Evolutionary conservation across 2,329 filamentous ascomycete species (phyloP), one percentile per base, ranked within the genome.

Genomic region (Colletotrichum acutatum): DNA sequence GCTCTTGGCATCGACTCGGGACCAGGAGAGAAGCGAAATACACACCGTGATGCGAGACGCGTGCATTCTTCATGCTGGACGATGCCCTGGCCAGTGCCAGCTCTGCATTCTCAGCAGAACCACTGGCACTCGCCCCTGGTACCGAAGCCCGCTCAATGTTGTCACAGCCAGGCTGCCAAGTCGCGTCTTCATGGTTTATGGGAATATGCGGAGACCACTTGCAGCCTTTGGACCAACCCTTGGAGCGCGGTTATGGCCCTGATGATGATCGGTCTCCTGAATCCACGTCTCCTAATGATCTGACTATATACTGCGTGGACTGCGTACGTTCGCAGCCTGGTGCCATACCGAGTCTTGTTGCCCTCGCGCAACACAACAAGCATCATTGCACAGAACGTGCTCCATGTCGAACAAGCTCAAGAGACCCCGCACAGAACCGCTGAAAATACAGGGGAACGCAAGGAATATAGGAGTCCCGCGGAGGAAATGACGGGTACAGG

Each of bases 141-240:
- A n/a, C 32, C 46, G 11, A 56, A 56, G 64, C 63, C 42, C 56
- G 60, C 46, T 37, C 26, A 32, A 52, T 67, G 64, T 28, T 66
- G 32, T 56, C 68, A 71, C 56, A 67, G 12, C 59, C 42, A 30
- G 49, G n/a, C 26, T 28, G 37, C 49, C 60, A 69, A 69, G 59
- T 63, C 59, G 30, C 59, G 58, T 24, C 59, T 34, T 26, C 7
- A 30, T 22, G 32, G 56, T 32, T 49, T 49, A 28, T 26, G 66
- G 4, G 37, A 53, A 28, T 37, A 49, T 37, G 60, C 37, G 52
- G 60, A 60, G 53, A 65, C 28, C 22, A 32, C 16, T 26, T 59
- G 22, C 30, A 16, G 60, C 53, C 37, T 58, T 37, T 53, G 28
- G 26, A 58, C 28, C 67, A 65, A 69, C 16, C 46, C 63, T 37